Evolutionary conservation across 2,329 filamentous ascomycete genomes (phyloP).

Genomic region (Lasiodiplodia gonubiensis): DNA sequence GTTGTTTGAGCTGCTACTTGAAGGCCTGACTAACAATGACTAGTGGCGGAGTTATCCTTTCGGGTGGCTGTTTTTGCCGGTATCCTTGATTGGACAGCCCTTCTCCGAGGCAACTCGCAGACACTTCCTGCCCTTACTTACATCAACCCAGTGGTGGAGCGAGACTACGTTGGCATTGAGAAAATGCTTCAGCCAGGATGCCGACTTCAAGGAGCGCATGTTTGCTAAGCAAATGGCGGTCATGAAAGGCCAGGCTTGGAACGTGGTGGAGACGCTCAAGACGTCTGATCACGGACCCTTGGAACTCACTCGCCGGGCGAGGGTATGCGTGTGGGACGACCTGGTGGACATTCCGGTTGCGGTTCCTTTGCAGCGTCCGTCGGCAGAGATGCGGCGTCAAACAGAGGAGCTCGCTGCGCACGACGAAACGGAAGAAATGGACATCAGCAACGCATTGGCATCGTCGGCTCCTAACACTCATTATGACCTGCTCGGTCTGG

Average conservation of each 20-base stretch:
- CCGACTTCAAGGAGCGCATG: slow-evolving; percentile 98
- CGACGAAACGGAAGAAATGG: slow-evolving; percentile 80
- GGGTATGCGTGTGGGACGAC: slow-evolving; percentile 98
- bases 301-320: slow-evolving; percentile 85
- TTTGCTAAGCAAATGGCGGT: slow-evolving; percentile 98
- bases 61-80: slow-evolving; percentile 96
- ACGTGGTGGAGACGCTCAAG: slow-evolving; percentile 97
- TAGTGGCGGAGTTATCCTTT: slow-evolving; percentile 89
- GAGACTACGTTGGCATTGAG: slow-evolving; percentile 89
- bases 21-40: slow-evolving; percentile 34
- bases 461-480: slow-evolving; percentile 50
- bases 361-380: slow-evolving; percentile 84
- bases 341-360: slow-evolving; percentile 94
- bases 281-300: slow-evolving; percentile 89
- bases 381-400: slow-evolving; percentile 77
- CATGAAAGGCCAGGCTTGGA: slow-evolving; percentile 99
- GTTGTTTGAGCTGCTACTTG: slow-evolving; percentile 48
- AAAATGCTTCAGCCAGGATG: slow-evolving; percentile 86
- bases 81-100: slow-evolving; percentile 92
- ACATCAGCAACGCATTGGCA: slow-evolving; percentile 76
- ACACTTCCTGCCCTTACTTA: slow-evolving; percentile 94
- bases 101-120: slow-evolving; percentile 93
- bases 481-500: slow-evolving; percentile 72
- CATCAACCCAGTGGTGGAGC: slow-evolving; percentile 95
- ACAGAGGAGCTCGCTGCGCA: slow-evolving; percentile 44